Conservation (phyloP, 306 rosid species). For the Medicago truncatula region DNA sequence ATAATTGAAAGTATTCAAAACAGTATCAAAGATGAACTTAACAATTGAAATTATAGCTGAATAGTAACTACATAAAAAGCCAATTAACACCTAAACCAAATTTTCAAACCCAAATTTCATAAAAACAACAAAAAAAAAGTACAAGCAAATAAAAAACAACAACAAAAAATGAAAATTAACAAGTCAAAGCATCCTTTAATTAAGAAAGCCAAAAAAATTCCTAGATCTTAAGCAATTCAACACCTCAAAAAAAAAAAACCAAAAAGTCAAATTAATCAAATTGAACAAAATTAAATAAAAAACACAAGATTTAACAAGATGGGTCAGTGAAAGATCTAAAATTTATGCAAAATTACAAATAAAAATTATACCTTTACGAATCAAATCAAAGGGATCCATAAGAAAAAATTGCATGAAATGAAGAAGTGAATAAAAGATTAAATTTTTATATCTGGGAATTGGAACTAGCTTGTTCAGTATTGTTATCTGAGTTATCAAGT, state of each 20-base stretch:
- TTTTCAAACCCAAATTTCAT: slow-evolving; percentile 22
- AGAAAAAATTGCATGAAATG: slow-evolving; percentile 46
- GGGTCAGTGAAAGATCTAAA: slow-evolving; percentile 54
- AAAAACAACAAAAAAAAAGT: slow-evolving; percentile 36
- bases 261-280: slow-evolving; percentile 40
- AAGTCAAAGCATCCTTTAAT: slow-evolving; percentile 37
- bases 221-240: slow-evolving; percentile 64
- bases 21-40: slow-evolving; percentile 9
- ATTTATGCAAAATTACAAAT: not conserved
- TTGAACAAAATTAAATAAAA: slow-evolving; percentile 2
- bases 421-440: slow-evolving; percentile 31
- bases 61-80: slow-evolving; percentile 4
- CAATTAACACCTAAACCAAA: slow-evolving; percentile 36
- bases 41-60: slow-evolving; percentile 27
- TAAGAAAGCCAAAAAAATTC: slow-evolving; percentile 39
- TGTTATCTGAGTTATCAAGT: slow-evolving; percentile 53
- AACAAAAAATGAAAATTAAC: not conserved
- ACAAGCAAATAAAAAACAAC: slow-evolving; percentile 34
- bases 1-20: slow-evolving; percentile 9
- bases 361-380: slow-evolving; percentile 73
- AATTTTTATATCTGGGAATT: slow-evolving; percentile 30
- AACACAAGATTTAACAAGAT: slow-evolving; percentile 1
- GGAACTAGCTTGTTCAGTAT: slow-evolving; percentile 44
- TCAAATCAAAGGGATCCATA: slow-evolving; percentile 89
- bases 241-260: slow-evolving; percentile 5